Evolutionary conservation across 768 basidiomycete genomes (phyloP).

Genomic region (Pleurotus platypus): DNA sequence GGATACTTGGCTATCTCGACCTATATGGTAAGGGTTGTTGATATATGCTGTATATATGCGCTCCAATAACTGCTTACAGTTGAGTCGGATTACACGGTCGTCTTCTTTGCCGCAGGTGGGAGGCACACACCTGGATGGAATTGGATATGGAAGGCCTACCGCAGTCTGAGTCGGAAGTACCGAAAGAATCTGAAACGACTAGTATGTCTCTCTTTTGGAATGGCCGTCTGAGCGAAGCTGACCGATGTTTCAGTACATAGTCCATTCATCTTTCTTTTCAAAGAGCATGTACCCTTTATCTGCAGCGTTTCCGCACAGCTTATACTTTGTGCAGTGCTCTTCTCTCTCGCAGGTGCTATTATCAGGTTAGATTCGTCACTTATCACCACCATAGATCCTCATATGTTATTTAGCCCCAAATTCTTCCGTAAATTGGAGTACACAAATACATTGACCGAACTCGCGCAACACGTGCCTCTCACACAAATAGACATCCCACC

Average conservation of each 20-base stretch:
- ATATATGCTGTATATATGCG: not conserved
- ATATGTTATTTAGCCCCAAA: constrained; percentile 58
- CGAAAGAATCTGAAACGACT: constrained; percentile 85
- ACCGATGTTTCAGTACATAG: constrained; percentile 57
- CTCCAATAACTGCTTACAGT: constrained; percentile 38
- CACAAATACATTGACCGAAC: constrained; percentile 70
- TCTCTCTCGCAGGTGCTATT: constrained; percentile 83
- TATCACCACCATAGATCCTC: not conserved
- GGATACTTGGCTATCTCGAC: constrained; percentile 75
- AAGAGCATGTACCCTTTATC: constrained; percentile 54
- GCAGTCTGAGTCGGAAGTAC: constrained; percentile 77
- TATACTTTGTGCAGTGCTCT: constrained; percentile 57
- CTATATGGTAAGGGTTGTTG: constrained; percentile 59
- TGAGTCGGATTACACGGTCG: constrained; percentile 84
- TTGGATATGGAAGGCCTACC: constrained; percentile 91
- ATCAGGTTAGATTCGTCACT: constrained; percentile 54
- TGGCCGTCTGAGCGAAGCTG: not conserved
- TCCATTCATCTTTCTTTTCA: constrained; percentile 85
- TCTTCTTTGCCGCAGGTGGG: constrained; percentile 83
- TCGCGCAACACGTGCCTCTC: constrained; percentile 75
- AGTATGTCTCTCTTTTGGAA: constrained; percentile 35
- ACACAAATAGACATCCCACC: constrained; percentile 86
- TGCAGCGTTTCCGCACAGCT: constrained; percentile 8
- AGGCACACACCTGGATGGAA: constrained; percentile 77
- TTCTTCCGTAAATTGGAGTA: constrained; percentile 86